Percentiles rank a stretch among this genome's conserved stretches.
These are phyloP conservation scores for Candida tallmaniae DNA, from an alignment of 805 yeast genomes.

Conservation along the genomic window DNA sequence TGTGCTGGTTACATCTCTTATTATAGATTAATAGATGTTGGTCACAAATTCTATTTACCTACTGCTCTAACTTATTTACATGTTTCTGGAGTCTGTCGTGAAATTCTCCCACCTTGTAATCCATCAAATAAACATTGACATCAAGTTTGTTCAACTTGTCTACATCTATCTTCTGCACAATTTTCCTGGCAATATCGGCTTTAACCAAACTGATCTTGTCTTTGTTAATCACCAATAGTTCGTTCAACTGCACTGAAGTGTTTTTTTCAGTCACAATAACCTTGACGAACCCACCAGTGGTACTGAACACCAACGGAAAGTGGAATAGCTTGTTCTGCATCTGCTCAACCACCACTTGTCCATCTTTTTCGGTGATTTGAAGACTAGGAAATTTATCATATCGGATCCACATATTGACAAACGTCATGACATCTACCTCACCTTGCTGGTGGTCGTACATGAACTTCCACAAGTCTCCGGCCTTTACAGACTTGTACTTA, in stretches of 20 bases:
- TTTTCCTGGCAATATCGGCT: conserved; percentile 11
- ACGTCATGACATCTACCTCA: conserved; percentile 43
- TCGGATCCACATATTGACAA: conserved; percentile 58
- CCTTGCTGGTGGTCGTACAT: conserved; percentile 27
- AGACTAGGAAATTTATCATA: conserved; percentile 58
- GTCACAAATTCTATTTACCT: neutral
- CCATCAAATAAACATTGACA: conserved; percentile 10
- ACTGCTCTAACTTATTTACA: conserved; percentile 6
- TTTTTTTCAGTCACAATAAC: conserved; percentile 8
- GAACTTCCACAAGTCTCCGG: conserved; percentile 50
- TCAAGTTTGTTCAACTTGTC: conserved; percentile 7
- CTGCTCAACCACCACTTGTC: conserved; percentile 26
- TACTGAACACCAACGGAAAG: conserved; percentile 50
- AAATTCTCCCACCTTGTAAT: conserved; percentile 8
- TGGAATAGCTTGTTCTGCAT: conserved; percentile 59
- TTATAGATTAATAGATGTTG: conserved; percentile 1
- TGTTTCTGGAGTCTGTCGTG: conserved; percentile 6
- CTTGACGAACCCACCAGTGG: conserved; percentile 14
- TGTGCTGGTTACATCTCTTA: no score
- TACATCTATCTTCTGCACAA: conserved; percentile 8
- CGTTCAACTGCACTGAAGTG: conserved; percentile 7
- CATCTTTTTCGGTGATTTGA: conserved; percentile 10
- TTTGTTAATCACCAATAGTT: conserved; percentile 8
- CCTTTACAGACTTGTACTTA: conserved; percentile 39
- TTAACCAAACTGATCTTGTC: conserved; percentile 9